Evolutionary conservation across 108 stramenopile species (phyloP).

Genomic region (Aurantiochytrium sp.): DNA sequence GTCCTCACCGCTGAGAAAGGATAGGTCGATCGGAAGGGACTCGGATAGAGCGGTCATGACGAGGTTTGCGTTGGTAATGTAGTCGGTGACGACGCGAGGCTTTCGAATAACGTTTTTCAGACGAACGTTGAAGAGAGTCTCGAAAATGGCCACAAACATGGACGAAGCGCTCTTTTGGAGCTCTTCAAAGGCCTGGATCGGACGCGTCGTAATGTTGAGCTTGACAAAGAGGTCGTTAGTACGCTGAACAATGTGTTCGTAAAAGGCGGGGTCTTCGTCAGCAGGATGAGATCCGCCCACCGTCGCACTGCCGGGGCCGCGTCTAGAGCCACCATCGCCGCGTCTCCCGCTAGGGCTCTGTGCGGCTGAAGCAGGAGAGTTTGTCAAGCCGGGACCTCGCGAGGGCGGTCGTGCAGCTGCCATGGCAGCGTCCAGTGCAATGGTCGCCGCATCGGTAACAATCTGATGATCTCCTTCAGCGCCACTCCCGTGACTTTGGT

Average conservation of each 20-base stretch:
- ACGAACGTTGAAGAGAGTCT: conserved; percentile 47
- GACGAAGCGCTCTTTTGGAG: conserved; percentile 42
- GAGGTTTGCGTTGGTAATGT: conserved; percentile 50
- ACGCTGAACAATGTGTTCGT: background rate
- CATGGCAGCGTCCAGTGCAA: no score
- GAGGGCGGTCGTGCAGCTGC: no score
- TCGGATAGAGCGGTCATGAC: conserved; percentile 43
- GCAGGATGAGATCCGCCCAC: no score
- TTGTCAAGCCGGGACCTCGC: no score
- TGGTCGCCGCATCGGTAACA: no score
- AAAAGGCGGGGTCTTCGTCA: background rate
- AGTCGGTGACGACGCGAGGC: conserved; percentile 42
- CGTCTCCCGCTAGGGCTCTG: no score
- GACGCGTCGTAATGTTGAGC: conserved; percentile 19
- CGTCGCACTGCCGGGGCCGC: no score
- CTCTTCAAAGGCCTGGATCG: conserved; percentile 49
- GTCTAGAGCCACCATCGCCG: no score
- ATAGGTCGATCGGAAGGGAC: background rate
- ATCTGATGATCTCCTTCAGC: no score
- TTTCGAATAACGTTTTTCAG: conserved; percentile 46
- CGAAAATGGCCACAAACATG: conserved; percentile 58
- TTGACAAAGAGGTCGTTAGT: background rate
- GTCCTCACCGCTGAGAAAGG: conserved; percentile 12
- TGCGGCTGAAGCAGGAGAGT: no score
- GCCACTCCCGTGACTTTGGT: no score